Evolutionary conservation across 495 filamentous ascomycete species (phyloP), one percentile per base, ranked within the genome.

Genomic region (Achaetomiella virescens): DNA sequence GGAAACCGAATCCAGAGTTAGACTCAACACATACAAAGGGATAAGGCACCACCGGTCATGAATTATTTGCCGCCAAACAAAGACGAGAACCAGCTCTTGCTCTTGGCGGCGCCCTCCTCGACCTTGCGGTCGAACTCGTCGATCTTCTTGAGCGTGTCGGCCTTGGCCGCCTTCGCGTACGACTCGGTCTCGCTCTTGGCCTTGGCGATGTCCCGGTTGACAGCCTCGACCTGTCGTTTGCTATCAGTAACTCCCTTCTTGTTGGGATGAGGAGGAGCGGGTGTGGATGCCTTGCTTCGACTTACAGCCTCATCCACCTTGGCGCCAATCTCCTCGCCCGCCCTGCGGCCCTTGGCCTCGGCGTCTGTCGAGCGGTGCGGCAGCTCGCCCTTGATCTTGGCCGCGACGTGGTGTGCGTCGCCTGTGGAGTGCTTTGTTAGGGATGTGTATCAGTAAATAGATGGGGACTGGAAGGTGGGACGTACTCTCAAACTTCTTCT

Each of bases 401-500:
- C 64, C 5, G 84, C 84, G 49, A 84, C 84, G 47, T 77, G 79
- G 74, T 80, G 71, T 18, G 79, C 72, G 66, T 89, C 86, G 66
- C 78, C 85, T 88, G 54, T 60, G 46, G 17, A 0, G 10, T 35
- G 59, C 61, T 60, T 48, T 12, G 12, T 47, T 17, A 36, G 41
- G 37, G 9, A 11, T 14, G 14, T 29, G 25, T 18, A 41, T 69
- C 57, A 37, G 55, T 55, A 22, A 8, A 29, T 17, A 31, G 15
- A 21, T 6, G 9, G 10, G 37, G 0, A 45, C 4, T 5, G 21
- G 49, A 22, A 22, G 37, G 41, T 12, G 18, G 6, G 15, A 24
- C 15, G 21, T 18, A 96, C 93, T 78, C 75, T 95, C 89, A 59
- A 87, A 77, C 57, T 91, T 72, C 75, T 91, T 88, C 78, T 87